Evolutionary conservation across 139 green algal species (phyloP).

Genomic region (Micractinium sp.): DNA sequence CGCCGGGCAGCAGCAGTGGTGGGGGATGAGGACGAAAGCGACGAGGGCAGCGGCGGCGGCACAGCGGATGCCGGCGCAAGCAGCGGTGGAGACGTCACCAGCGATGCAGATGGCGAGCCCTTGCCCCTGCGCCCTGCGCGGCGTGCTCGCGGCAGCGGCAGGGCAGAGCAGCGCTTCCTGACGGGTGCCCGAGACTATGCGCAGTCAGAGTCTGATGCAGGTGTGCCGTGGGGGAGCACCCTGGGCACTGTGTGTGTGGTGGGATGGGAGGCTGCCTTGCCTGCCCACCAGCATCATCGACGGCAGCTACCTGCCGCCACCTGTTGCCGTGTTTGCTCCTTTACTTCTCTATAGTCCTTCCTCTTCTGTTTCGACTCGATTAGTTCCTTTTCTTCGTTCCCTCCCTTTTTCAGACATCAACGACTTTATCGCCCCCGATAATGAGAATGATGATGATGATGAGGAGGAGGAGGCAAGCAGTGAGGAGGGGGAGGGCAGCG

Average conservation of each 20-base stretch:
- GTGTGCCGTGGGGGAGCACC: not conserved
- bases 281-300: not conserved
- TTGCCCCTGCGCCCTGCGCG: not conserved
- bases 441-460: not conserved
- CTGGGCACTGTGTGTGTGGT: not conserved
- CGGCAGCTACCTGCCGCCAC: not conserved
- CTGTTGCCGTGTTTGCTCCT: not conserved
- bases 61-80: no score
- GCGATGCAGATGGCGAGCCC: not conserved
- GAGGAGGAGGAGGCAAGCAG: not conserved
- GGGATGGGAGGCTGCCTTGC: not conserved
- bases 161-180: not conserved
- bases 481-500: not conserved
- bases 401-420: not conserved
- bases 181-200: constrained; percentile 6
- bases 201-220: constrained; percentile 14
- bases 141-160: not conserved
- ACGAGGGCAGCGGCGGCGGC: not conserved
- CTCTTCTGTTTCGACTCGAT: no score
- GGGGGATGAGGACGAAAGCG: not conserved
- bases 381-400: no score
- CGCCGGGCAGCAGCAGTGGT: not conserved
- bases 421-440: constrained; percentile 21
- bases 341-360: not conserved
- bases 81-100: no score